Evolutionary conservation across 371 early-diverging fungal genomes (phyloP).

Genomic region (Saksenaea vasiformis): DNA sequence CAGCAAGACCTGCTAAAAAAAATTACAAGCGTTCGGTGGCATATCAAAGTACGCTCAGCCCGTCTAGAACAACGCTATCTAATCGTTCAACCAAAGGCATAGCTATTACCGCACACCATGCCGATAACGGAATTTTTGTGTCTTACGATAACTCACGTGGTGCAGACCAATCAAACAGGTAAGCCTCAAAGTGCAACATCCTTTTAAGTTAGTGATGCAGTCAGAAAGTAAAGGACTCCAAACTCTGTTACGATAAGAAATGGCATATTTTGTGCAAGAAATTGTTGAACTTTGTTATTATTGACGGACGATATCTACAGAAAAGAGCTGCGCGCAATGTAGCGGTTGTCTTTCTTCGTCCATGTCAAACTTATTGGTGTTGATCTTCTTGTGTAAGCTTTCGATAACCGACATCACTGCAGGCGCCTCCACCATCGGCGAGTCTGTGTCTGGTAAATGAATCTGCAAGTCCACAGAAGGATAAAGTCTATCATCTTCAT

Average conservation of each 20-base stretch:
- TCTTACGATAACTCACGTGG: too few species aligned
- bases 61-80: too few species aligned
- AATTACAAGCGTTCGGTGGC: too few species aligned
- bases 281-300: neutral
- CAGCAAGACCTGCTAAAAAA: too few species aligned
- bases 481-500: slow-evolving; percentile 12
- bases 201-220: too few species aligned
- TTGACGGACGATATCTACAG: slow-evolving; percentile 13
- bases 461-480: slow-evolving; percentile 13
- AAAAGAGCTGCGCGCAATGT: slow-evolving; percentile 11
- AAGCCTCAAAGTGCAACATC: too few species aligned
- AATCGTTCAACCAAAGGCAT: too few species aligned
- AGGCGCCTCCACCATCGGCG: slow-evolving; percentile 13
- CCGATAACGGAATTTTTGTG: too few species aligned
- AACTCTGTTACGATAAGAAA: neutral
- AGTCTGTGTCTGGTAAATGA: slow-evolving; percentile 5
- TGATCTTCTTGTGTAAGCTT: slow-evolving; percentile 82
- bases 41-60: too few species aligned
- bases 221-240: neutral
- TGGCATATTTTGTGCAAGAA: too few species aligned
- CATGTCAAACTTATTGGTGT: slow-evolving; percentile 48
- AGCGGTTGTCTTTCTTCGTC: slow-evolving; percentile 15
- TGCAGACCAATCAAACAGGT: too few species aligned
- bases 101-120: too few species aligned
- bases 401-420: slow-evolving; percentile 63